Conservation (phyloP, 179 eudicot species). For the Pouteria campechiana region DNA sequence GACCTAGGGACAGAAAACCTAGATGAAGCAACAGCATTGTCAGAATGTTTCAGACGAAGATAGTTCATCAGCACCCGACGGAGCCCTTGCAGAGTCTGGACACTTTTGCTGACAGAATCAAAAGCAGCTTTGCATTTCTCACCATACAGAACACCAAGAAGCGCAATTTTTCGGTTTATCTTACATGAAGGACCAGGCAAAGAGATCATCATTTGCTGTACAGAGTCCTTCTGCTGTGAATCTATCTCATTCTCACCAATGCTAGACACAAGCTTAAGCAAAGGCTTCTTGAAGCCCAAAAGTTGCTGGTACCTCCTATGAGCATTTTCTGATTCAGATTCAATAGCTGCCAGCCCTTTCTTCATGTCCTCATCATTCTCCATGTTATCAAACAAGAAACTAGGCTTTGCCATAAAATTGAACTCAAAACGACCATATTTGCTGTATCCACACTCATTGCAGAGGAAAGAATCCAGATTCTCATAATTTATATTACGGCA, state of each 20-base stretch:
- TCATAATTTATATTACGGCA: constrained; percentile 98
- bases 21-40: constrained; percentile 42
- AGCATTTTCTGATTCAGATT: constrained; percentile 99
- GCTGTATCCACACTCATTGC: constrained; percentile 99
- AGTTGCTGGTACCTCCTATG: constrained; percentile 99
- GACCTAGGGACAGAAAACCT: constrained; percentile 79
- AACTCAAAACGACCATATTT: constrained; percentile 99
- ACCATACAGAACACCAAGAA: constrained; percentile 97
- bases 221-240: constrained; percentile 98
- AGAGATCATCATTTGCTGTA: constrained; percentile 99
- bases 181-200: constrained; percentile 98
- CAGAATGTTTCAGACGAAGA: constrained; percentile 74
- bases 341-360: constrained; percentile 93
- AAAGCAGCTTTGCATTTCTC: constrained; percentile 99
- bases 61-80: constrained; percentile 93
- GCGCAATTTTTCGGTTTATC: constrained; percentile 96
- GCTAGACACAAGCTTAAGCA: constrained; percentile 97
- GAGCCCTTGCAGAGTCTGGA: constrained; percentile 99
- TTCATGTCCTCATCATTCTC: constrained; percentile 99
- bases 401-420: constrained; percentile 97
- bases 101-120: constrained; percentile 99
- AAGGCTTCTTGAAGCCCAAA: constrained; percentile 92
- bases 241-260: constrained; percentile 98
- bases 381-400: constrained; percentile 93
- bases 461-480: constrained; percentile 92